Evolutionary conservation across 257 asterid genomes (phyloP), one percentile per base, ranked within the genome.

Genomic region (Fraxinus pennsylvanica): DNA sequence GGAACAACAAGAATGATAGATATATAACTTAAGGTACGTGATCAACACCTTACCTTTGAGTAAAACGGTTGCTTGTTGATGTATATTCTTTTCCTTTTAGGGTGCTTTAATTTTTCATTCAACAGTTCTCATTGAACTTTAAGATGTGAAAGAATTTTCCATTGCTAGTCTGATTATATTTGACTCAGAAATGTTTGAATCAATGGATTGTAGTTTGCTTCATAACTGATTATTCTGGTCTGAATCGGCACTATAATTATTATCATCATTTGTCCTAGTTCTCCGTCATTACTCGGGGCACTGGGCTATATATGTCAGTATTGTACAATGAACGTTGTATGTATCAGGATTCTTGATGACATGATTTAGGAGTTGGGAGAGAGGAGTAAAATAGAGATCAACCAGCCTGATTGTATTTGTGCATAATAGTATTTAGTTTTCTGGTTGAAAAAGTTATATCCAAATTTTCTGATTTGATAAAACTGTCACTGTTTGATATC

Each of bases 1-100:
- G 89, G 73, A 78, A 76, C 88, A 81, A 52, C 79, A 74, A 81
- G 71, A 70, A 59, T 66, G 71, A 25, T 5, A 68, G 47, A 80
- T 30, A n/a, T 52, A 57, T 57, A 63, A 32, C 73, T 71, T 39
- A 25, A 72, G 82, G 86, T 77, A 74, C 76, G 32, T 59, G 32
- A 66, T 50, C 57, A 4, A 71, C 59, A 36, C 41, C 71, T 41
- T 70, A 29, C 68, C 38, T 80, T 45, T 59, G 75, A 65, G 68
- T 35, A 65, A 9, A 65, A 22, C 36, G 54, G 72, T 52, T 30
- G 30, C 59, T 35, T 47, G 50, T 29, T 41, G 19, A 25, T 15
- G 65, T 35, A 33, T 66, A 5, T 0, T 25, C 4, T 50, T 1
- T 78, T 36, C 83, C 35, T 9, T 29, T 36, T 61, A 39, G 21